These are phyloP conservation scores for Byssochlamys sp. DNA, from an alignment of 2,329 filamentous ascomycete genomes.

Conservation along the genomic window DNA sequence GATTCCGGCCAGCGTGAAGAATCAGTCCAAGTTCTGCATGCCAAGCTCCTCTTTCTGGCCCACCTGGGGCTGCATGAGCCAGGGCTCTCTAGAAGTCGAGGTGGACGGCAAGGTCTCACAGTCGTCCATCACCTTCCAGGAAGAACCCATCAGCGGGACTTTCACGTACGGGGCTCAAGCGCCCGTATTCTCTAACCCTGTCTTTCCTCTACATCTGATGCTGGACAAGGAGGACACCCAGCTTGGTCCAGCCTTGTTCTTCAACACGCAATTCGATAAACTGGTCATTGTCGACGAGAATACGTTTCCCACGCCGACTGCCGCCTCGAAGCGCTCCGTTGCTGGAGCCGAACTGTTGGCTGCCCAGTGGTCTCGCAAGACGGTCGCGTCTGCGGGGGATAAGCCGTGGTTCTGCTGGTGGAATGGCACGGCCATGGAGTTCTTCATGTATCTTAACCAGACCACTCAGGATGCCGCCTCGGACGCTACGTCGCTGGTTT, in stretches of 20 bases:
- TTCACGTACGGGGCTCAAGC: constrained; percentile 55
- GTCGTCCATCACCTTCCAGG: constrained; percentile 29
- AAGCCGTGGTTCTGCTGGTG: constrained; percentile 62
- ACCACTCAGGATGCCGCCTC: constrained; percentile 27
- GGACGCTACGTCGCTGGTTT: constrained; percentile 10
- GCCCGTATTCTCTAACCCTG: constrained; percentile 41
- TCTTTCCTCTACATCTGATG: constrained; percentile 41
- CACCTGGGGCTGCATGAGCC: constrained; percentile 43
- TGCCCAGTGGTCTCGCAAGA: constrained; percentile 25
- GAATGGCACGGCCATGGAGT: constrained; percentile 58
- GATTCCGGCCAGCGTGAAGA: constrained; percentile 40
- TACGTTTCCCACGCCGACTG: constrained; percentile 20
- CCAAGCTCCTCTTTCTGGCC: constrained; percentile 33
- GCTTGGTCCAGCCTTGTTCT: constrained; percentile 55
- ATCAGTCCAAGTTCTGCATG: constrained; percentile 42
- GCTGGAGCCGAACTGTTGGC: constrained; percentile 15
- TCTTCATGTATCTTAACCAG: constrained; percentile 55
- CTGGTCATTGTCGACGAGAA: constrained; percentile 45
- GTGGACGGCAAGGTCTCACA: constrained; percentile 16
- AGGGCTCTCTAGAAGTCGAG: constrained; percentile 24
- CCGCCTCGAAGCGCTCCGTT: constrained; percentile 19
- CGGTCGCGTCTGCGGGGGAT: constrained; percentile 44
- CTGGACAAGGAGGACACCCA: constrained; percentile 47
- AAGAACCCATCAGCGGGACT: constrained; percentile 26
- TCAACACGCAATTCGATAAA: constrained; percentile 55